These are phyloP conservation scores for Dichotomopilus funicola DNA, from an alignment of 2,329 filamentous ascomycete genomes.

Conservation along the genomic window DNA sequence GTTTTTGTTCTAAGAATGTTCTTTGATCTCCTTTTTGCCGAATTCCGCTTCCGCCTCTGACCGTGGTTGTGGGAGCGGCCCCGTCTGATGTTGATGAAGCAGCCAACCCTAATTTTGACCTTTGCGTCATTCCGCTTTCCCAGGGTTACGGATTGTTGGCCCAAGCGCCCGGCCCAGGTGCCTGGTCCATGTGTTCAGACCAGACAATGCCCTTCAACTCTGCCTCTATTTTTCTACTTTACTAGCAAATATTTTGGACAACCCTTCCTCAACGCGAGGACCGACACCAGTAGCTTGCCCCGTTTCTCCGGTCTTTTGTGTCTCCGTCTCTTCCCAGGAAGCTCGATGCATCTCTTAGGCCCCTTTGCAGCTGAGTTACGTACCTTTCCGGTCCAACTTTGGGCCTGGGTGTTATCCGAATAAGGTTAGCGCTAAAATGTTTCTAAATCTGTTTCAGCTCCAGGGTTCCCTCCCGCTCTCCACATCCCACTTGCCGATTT, in stretches of 20 bases:
- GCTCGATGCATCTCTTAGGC: no score
- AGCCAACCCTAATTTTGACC: conserved; percentile 1
- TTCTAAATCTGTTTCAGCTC: conserved; percentile 7
- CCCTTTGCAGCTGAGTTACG: no score
- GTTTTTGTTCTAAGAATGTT: no score
- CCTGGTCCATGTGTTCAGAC: no score
- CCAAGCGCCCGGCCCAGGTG: not conserved
- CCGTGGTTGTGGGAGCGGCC: not conserved
- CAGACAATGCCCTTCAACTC: no score
- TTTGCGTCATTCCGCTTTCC: conserved; percentile 7
- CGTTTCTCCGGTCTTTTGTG: no score
- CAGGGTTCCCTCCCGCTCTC: not conserved
- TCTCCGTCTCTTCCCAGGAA: no score
- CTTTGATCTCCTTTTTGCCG: not conserved
- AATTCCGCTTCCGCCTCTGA: not conserved
- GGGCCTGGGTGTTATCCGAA: not conserved
- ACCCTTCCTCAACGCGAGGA: no score
- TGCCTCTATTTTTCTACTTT: no score
- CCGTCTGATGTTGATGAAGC: conserved; percentile 7
- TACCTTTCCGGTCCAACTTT: no score
- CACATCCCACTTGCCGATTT: not conserved
- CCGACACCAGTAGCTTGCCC: not conserved
- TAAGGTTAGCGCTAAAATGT: not conserved
- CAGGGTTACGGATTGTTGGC: not conserved
- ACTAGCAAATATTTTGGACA: no score